Evolutionary conservation across 1,139 yeast genomes (phyloP).

Genomic region (Candida pseudoviswanathii): DNA sequence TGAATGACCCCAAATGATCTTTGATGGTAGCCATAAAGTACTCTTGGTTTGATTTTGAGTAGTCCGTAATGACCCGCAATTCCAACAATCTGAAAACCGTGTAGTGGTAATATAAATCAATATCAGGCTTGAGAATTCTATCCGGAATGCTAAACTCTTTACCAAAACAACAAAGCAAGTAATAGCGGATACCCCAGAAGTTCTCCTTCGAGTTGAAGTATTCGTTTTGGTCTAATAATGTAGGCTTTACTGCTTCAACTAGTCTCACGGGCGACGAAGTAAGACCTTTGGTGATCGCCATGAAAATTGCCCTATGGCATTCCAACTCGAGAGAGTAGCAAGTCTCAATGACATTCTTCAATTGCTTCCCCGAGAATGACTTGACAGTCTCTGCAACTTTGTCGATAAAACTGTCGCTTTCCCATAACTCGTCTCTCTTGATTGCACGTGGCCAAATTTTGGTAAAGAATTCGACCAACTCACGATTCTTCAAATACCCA

Average conservation of each 20-base stretch:
- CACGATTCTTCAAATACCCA: constrained; percentile 62
- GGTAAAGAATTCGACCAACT: constrained; percentile 50
- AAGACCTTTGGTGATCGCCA: constrained; percentile 46
- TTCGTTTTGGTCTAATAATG: constrained; percentile 15
- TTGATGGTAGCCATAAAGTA: constrained; percentile 30
- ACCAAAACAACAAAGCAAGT: constrained; percentile 52
- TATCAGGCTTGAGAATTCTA: constrained; percentile 8
- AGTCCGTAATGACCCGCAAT: constrained; percentile 28
- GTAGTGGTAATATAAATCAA: constrained; percentile 32
- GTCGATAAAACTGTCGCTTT: constrained; percentile 29
- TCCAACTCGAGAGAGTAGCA: constrained; percentile 13
- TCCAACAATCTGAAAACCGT: constrained; percentile 53
- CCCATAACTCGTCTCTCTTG: constrained; percentile 25
- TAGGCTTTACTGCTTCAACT: constrained; percentile 20
- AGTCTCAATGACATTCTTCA: constrained; percentile 24
- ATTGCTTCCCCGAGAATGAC: constrained; percentile 50
- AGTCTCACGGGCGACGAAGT: constrained; percentile 23
- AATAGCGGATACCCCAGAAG: constrained; percentile 51
- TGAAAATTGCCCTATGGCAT: constrained; percentile 26
- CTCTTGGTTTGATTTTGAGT: constrained; percentile 14
- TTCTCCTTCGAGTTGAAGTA: constrained; percentile 18
- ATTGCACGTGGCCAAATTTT: constrained; percentile 46
- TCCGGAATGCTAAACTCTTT: constrained; percentile 24
- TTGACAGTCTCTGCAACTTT: constrained; percentile 42
- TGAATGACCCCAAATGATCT: constrained; percentile 19